phyloP scores from a whole-genome alignment of 2,329 filamentous ascomycete genomes.

The Paraconiothyrium brasiliense region DNA sequence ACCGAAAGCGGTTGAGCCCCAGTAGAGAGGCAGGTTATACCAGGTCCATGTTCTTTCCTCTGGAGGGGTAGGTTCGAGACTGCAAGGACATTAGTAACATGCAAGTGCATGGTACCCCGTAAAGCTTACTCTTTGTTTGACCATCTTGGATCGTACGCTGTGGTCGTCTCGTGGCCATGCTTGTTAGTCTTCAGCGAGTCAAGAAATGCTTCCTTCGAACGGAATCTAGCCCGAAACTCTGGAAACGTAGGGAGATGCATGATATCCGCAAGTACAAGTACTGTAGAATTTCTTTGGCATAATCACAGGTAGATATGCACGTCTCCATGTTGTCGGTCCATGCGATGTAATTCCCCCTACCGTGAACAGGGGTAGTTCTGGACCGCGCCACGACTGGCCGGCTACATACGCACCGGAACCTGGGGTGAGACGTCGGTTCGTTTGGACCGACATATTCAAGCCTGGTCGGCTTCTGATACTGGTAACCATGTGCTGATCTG shows the following conservation, averaged over 20 bases:
- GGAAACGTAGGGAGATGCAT: slow-evolving; percentile 13
- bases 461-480: background rate
- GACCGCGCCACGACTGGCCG: background rate
- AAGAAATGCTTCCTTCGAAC: slow-evolving; percentile 32
- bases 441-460: slow-evolving; percentile 1
- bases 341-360: background rate
- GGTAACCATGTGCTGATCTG: background rate
- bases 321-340: background rate
- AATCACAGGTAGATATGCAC: slow-evolving; percentile 1
- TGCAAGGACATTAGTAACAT: background rate
- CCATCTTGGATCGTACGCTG: slow-evolving; percentile 32
- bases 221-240: slow-evolving; percentile 21
- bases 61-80: slow-evolving; percentile 32
- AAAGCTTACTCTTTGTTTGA: slow-evolving; percentile 31
- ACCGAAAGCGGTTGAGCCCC: slow-evolving; percentile 26
- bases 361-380: background rate
- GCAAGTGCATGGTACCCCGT: no score
- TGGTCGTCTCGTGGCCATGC: slow-evolving; percentile 23
- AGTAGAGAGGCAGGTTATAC: slow-evolving; percentile 36
- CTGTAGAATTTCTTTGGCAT: slow-evolving; percentile 9
- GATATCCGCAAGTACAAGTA: slow-evolving; percentile 9
- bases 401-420: background rate
- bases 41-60: slow-evolving; percentile 39
- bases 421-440: background rate
- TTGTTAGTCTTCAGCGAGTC: slow-evolving; percentile 26